Evolutionary conservation across 495 filamentous ascomycete genomes (phyloP).

Genomic region (Lindgomyces ingoldianus): DNA sequence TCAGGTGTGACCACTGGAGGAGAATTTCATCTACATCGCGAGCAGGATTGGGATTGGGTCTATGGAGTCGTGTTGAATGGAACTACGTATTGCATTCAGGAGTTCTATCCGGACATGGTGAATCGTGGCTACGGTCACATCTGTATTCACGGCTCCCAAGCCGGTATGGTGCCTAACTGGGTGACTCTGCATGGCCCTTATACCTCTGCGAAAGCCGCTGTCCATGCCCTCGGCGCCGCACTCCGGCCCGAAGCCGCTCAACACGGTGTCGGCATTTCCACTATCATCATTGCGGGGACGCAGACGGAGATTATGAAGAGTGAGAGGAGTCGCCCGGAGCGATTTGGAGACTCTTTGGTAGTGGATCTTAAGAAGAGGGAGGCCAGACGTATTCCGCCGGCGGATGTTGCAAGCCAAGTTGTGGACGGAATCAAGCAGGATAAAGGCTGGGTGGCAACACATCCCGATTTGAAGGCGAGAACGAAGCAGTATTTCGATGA

Average conservation of each 20-base stretch:
- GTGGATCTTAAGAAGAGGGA: slow-evolving; percentile 22
- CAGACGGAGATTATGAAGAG: slow-evolving; percentile 33
- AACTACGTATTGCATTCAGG: slow-evolving; percentile 21
- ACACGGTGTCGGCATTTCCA: slow-evolving; percentile 25
- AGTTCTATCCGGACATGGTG: slow-evolving; percentile 30
- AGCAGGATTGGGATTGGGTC: slow-evolving; percentile 31
- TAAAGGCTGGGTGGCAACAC: slow-evolving; percentile 27
- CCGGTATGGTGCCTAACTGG: slow-evolving; percentile 31
- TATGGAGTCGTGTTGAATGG: slow-evolving; percentile 24
- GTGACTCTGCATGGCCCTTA: slow-evolving; percentile 26
- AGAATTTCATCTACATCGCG: slow-evolving; percentile 15
- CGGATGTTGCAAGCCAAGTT: slow-evolving; percentile 19
- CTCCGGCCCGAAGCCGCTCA: slow-evolving; percentile 19
- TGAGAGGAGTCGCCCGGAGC: slow-evolving; percentile 25
- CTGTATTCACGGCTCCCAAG: slow-evolving; percentile 27
- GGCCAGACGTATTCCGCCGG: slow-evolving; percentile 21
- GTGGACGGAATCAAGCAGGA: slow-evolving; percentile 24
- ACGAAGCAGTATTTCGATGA: slow-evolving; percentile 32
- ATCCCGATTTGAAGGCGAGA: slow-evolving; percentile 27
- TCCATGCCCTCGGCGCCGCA: slow-evolving; percentile 22
- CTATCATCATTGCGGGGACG: slow-evolving; percentile 24
- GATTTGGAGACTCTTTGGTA: slow-evolving; percentile 15
- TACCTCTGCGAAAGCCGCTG: slow-evolving; percentile 26
- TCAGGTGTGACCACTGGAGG: slow-evolving; percentile 26
- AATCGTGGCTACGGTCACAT: slow-evolving; percentile 18